Base-by-base conservation (phyloP, 2,329 filamentous ascomycete genomes). In the Fusarium marasasianum region DNA sequence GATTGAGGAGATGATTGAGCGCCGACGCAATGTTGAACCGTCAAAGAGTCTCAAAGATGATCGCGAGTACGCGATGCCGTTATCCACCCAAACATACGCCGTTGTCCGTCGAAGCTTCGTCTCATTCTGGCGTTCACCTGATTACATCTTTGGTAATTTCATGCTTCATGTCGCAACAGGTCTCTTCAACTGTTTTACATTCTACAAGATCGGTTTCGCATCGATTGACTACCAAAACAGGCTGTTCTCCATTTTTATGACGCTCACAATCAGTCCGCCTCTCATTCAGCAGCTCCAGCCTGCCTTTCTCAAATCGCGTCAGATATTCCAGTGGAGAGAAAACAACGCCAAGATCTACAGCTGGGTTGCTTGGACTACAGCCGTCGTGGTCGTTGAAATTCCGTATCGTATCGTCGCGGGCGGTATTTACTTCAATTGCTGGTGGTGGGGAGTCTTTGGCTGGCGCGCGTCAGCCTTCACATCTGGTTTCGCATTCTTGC, bases 271-370 rank as follows among this genome's bases (percentile, higher is more conserved):
- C 72, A 88, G 89, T 3, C 92, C 92, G 2, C 91, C 92, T 1
- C 84, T 95, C 2, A 93, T 95, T 66, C 92, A 95, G 76, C 93
- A 95, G 76, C 85, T 95, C 1, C 92, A 95, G 77, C 93, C 93
- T 1, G 88, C 89, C 10, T 95, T 92, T 79, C 83, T 94, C 58
- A 84, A 88, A 66, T 88, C 90, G 50, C 87, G 92, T 8, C 86
- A 88, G 38, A 86, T 96, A 33, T 96, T 93, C 82, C 84, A 92
- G 79, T 90, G 88, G 4, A 88, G 94, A 10, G 94, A 96, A 80
- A 88, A 91, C 55, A 93, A 89, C n/a, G 90, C 92, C 22, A 94
- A 94, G 80, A 94, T 94, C 33, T 96, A 96, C 82, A 91, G 89
- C 4, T 95, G 93, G 93, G 82, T 88, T 20, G 91, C 92, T 0